phyloP scores from a whole-genome alignment of 2,329 filamentous ascomycete species.

The Paraphaeosphaeria minitans region DNA sequence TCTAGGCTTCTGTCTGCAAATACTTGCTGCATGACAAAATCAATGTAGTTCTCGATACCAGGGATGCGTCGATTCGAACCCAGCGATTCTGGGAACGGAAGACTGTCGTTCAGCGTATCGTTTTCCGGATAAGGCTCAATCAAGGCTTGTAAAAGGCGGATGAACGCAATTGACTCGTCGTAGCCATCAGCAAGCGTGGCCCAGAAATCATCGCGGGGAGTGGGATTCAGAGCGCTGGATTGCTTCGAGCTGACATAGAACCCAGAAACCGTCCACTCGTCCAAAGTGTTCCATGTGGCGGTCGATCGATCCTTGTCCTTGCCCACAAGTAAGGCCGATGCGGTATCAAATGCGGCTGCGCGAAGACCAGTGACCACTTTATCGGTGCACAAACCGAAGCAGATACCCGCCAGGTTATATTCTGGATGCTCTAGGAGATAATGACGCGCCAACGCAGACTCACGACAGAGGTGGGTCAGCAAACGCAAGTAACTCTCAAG shows the following conservation, averaged over 20 bases:
- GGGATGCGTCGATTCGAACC: conserved; percentile 78
- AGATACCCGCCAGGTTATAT: conserved; percentile 72
- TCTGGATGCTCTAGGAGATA: conserved; percentile 73
- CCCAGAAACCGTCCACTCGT: conserved; percentile 69
- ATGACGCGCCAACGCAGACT: conserved; percentile 72
- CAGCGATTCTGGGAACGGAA: conserved; percentile 87
- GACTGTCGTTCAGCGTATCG: conserved; percentile 68
- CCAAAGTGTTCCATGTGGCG: conserved; percentile 79
- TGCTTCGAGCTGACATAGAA: conserved; percentile 43
- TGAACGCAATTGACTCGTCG: conserved; percentile 84
- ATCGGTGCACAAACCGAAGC: conserved; percentile 80
- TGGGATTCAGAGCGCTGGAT: conserved; percentile 26
- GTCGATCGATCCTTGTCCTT: conserved; percentile 72
- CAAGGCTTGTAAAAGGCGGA: conserved; percentile 75
- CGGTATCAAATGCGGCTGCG: conserved; percentile 80
- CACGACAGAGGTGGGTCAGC: conserved; percentile 77
- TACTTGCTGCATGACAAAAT: conserved; percentile 83
- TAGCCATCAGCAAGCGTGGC: conserved; percentile 77
- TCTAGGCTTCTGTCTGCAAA: conserved; percentile 72
- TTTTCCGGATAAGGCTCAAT: conserved; percentile 68
- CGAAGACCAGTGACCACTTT: conserved; percentile 77
- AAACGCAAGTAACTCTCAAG: conserved; percentile 91
- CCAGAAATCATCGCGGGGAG: conserved; percentile 59
- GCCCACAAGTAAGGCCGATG: conserved; percentile 75
- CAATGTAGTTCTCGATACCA: conserved; percentile 90